Evolutionary conservation across 257 asterid species (phyloP).

Genomic region (Hygrophila difformis): DNA sequence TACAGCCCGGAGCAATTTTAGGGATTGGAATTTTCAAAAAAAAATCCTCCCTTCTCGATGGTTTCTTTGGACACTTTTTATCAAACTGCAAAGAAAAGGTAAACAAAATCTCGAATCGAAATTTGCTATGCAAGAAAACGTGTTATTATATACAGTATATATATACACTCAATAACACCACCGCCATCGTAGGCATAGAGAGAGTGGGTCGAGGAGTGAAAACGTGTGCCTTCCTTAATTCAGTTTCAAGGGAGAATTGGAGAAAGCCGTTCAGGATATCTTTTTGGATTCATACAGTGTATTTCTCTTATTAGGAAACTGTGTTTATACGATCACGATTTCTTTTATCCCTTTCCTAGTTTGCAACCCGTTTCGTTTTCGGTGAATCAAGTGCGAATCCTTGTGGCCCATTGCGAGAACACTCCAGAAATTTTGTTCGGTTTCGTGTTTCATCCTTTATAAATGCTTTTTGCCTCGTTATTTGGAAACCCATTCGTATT

Average conservation of each 20-base stretch:
- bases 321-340: slow-evolving; percentile 5
- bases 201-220: too few relatives aligned
- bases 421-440: slow-evolving; percentile 32
- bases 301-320: slow-evolving; percentile 5
- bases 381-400: slow-evolving; percentile 22
- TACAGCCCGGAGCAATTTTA: too few relatives aligned
- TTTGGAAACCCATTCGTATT: neutral
- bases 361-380: neutral
- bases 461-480: neutral
- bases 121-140: too few relatives aligned
- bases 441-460: slow-evolving; percentile 7
- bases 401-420: slow-evolving; percentile 20
- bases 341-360: neutral
- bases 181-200: too few relatives aligned
- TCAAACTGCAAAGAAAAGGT: slow-evolving; percentile 11
- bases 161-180: too few relatives aligned
- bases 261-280: too few relatives aligned
- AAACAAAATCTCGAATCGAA: too few relatives aligned
- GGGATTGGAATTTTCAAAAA: too few relatives aligned
- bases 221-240: too few relatives aligned
- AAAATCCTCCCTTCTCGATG: too few relatives aligned
- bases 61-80: slow-evolving; percentile 15
- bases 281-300: slow-evolving; percentile 5
- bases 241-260: too few relatives aligned
- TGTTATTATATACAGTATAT: too few relatives aligned